phyloP scores from a whole-genome alignment of 2,329 filamentous ascomycete species.

The Xylaria sp. region DNA sequence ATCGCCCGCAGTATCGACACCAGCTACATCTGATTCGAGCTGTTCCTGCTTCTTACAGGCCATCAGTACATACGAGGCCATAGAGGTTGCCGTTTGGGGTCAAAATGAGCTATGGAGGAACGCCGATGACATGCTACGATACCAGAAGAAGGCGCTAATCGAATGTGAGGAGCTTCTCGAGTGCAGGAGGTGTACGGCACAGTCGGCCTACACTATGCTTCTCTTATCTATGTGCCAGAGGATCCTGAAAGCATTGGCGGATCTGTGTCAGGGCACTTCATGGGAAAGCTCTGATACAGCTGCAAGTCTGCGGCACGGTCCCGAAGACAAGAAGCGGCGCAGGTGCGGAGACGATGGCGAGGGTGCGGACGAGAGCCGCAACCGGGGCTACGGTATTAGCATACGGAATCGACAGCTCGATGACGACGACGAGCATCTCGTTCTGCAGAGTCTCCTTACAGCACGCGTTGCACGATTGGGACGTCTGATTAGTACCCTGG shows the following conservation, averaged over 20 bases:
- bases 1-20: slow-evolving; percentile 28
- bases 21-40: slow-evolving; percentile 25
- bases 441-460: slow-evolving; percentile 37
- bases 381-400: slow-evolving; percentile 36
- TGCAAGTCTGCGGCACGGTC: slow-evolving; percentile 1
- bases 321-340: slow-evolving; percentile 28
- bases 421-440: slow-evolving; percentile 38
- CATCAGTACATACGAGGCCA: slow-evolving; percentile 35
- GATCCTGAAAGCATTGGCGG: slow-evolving; percentile 31
- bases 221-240: slow-evolving; percentile 37
- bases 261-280: slow-evolving; percentile 26
- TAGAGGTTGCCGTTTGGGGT: slow-evolving; percentile 37
- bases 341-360: slow-evolving; percentile 21
- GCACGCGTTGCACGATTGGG: slow-evolving; percentile 37
- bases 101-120: slow-evolving; percentile 35
- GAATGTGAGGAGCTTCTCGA: slow-evolving; percentile 38
- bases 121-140: slow-evolving; percentile 35
- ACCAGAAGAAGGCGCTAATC: slow-evolving; percentile 37
- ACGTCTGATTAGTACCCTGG: slow-evolving; percentile 30
- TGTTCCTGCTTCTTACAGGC: slow-evolving; percentile 38
- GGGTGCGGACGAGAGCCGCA: slow-evolving; percentile 19
- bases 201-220: slow-evolving; percentile 39
- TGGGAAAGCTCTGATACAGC: slow-evolving; percentile 14
- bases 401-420: slow-evolving; percentile 37
- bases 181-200: slow-evolving; percentile 33